Percentiles rank a stretch among this genome's conserved stretches.
Conservation (phyloP, 441 rosid species). For the Syzygium syzygioides region DNA sequence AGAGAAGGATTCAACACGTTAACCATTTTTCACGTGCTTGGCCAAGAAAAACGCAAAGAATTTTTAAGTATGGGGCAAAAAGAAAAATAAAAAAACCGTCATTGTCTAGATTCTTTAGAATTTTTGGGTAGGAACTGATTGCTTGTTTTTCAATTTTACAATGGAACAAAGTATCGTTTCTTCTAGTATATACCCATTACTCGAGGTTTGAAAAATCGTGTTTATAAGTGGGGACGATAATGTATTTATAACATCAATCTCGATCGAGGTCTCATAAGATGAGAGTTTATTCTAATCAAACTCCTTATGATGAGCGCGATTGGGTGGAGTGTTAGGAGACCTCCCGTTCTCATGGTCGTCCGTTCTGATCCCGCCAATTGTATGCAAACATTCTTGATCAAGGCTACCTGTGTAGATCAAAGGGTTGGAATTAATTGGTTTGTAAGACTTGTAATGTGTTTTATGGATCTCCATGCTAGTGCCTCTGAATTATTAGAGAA, state of each 20-base stretch:
- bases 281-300: not conserved
- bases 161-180: not conserved
- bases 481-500: not conserved
- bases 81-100: not conserved
- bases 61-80: not conserved
- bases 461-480: not conserved
- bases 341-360: too few relatives aligned
- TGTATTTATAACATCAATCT: not conserved
- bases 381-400: not conserved
- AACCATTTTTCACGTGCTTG: not conserved
- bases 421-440: not conserved
- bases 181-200: not conserved
- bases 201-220: not conserved
- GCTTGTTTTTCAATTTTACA: not conserved
- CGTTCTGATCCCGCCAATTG: fast-evolving
- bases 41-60: not conserved
- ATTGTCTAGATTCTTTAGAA: not conserved
- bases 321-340: not conserved
- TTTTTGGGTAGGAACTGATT: not conserved
- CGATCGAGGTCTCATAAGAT: not conserved
- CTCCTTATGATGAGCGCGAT: not conserved
- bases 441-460: not conserved
- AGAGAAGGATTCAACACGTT: not conserved
- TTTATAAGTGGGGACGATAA: not conserved
- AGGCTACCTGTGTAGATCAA: not conserved